Percentiles rank a stretch among this genome's conserved stretches.
Evolutionary conservation across 2,329 filamentous ascomycete species (phyloP).

Genomic region (Colletotrichum sansevieriae): DNA sequence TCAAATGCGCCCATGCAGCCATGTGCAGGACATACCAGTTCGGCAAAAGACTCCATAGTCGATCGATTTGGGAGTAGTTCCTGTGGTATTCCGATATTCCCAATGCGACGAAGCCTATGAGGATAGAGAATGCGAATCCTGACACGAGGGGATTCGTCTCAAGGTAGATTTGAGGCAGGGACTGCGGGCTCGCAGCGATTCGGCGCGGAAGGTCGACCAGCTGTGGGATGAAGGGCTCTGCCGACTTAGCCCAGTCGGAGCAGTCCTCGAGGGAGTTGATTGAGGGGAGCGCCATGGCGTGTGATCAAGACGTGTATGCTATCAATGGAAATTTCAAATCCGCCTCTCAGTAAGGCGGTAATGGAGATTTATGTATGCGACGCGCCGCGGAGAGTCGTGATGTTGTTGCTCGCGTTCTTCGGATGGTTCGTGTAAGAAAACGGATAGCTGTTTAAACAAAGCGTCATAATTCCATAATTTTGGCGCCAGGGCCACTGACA

Average conservation of each 20-base stretch:
- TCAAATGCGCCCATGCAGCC: constrained; percentile 82
- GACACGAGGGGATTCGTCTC: constrained; percentile 88
- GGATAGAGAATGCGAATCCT: constrained; percentile 78
- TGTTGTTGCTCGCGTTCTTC: not conserved
- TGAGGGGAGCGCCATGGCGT: constrained; percentile 77
- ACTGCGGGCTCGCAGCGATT: constrained; percentile 70
- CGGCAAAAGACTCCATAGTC: constrained; percentile 91
- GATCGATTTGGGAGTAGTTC: constrained; percentile 98
- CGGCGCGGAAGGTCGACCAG: constrained; percentile 77
- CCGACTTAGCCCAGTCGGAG: constrained; percentile 79
- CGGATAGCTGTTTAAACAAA: constrained; percentile 23
- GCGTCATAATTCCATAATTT: constrained; percentile 35
- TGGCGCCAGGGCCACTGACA: not conserved
- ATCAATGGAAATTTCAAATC: too few relatives aligned
- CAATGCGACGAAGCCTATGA: constrained; percentile 79
- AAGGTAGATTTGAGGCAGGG: constrained; percentile 79
- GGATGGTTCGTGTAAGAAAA: not conserved
- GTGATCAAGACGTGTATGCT: too few relatives aligned
- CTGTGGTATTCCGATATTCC: constrained; percentile 85
- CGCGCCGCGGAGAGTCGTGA: not conserved
- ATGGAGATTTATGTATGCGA: not conserved
- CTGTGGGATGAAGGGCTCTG: constrained; percentile 80
- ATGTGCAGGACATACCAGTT: constrained; percentile 90
- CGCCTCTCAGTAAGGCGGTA: not conserved
- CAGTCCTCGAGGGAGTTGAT: constrained; percentile 80